Evolutionary conservation across 441 rosid species (phyloP), one percentile per base, ranked within the genome.

Genomic region (Adansonia rubrostipa): DNA sequence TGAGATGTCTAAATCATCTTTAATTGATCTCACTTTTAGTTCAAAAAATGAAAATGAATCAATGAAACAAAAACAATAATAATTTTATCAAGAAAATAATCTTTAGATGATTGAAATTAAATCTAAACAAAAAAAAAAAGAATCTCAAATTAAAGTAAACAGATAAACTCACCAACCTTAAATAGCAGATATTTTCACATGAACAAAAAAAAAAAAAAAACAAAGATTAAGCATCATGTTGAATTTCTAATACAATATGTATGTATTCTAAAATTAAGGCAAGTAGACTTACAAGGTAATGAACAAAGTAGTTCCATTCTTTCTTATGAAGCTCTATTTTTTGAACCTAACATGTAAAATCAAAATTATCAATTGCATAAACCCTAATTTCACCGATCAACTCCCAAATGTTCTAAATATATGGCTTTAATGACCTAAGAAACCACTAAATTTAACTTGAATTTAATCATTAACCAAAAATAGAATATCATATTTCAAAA

Each of bases 261-360:
- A 60, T 3, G 22, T 4, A 44, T 17, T 28, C 0, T 3, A 67
- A 67, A 40, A 66, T 19, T 53, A 66, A 15, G 77, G 69, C 28
- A 70, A 19, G 57, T 9, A 73, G 42, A 76, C 99, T 91, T 85
- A 94, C 98, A 63, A 94, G 98, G 86, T 97, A 97, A 82, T 94
- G 99, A 80, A 94, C 99, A 83, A 90, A 93, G 87, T 91, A 97
- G 87, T 85, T 87, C 97, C 99, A 87, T 77, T 97, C 99, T 85
- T 93, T 93, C 86, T 90, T 94, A 14, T 97, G 94, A 58, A 89
- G 86, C 86, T 97, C 99, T 19, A 88, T 93, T 79, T 89, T 94
- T 84, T 97, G 98, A 85, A 97, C 90, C 99, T 97, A 81, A 79
- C 75, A 82, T 9, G 47, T 61, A 74, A 80, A 75, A 76, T 53